Evolutionary conservation across 2,329 filamentous ascomycete species (phyloP).

Genomic region (Pyricularia sp.): DNA sequence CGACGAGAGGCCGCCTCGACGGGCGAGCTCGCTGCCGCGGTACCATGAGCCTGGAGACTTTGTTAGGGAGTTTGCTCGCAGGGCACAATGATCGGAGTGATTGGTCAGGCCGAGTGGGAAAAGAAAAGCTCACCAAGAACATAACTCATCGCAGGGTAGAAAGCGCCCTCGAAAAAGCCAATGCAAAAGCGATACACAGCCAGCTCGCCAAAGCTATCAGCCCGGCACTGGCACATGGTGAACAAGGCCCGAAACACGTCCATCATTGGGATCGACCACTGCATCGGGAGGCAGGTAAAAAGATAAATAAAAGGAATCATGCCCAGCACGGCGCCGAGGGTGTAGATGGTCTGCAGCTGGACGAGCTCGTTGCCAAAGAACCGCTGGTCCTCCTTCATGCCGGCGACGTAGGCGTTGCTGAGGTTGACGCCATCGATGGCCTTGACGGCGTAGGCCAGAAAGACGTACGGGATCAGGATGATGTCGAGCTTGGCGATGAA

Average conservation of each 20-base stretch:
- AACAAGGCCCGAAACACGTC: conserved; percentile 44
- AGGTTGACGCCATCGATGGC: conserved; percentile 46
- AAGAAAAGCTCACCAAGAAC: conserved; percentile 16
- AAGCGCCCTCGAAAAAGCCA: not conserved
- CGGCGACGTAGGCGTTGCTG: conserved; percentile 29
- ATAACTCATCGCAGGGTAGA: not conserved
- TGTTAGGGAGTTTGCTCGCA: not conserved
- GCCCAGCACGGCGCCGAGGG: conserved; percentile 37
- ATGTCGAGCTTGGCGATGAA: conserved; percentile 46
- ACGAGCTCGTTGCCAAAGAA: conserved; percentile 21
- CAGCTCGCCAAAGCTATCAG: conserved; percentile 33
- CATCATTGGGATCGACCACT: conserved; percentile 39
- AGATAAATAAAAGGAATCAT: conserved; percentile 39
- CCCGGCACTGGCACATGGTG: conserved; percentile 44
- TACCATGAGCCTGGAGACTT: conserved; percentile 29
- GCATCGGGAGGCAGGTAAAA: conserved; percentile 30
- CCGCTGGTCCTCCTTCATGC: conserved; percentile 11
- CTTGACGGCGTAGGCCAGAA: conserved; percentile 46
- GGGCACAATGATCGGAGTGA: too few relatives aligned
- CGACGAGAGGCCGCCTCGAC: conserved; percentile 42
- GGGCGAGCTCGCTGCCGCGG: conserved; percentile 33
- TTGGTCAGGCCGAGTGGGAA: too few relatives aligned
- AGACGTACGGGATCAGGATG: conserved; percentile 45
- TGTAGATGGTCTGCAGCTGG: conserved; percentile 44
- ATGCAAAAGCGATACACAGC: conserved; percentile 38